Evolutionary conservation across 2,329 filamentous ascomycete species (phyloP), one percentile per base, ranked within the genome.

Genomic region (Scopulariopsis brevicaulis): DNA sequence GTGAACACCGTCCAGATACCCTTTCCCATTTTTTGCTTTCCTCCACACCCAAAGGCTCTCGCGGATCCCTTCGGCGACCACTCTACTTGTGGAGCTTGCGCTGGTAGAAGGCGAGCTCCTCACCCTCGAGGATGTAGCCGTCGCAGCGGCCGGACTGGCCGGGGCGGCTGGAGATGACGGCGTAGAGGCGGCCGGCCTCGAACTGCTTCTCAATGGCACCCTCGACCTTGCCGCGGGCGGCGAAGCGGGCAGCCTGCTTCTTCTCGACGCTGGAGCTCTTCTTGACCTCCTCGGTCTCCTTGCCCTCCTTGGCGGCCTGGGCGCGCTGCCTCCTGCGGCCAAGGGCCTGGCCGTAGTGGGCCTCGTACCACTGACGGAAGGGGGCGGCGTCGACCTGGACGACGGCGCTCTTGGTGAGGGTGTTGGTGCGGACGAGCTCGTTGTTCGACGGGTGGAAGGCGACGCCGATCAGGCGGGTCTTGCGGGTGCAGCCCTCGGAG

Each of bases 21-120:
- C n/a, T 46, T 50, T 50, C 46, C 46, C 46, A 50, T 50, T 50
- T 50, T 50, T 22, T 20, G 20, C 20, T 24, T 50, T 24, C 46
- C 10, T 12, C 46, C 20, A 20, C 46, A 7, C 40, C 40, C n/a
- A 15, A n/a, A 15, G 40, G 15, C 40, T n/a, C n/a, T 46, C 40
- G 18, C n/a, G 15, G 15, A 15, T 46, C 40, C 6, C n/a, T n/a
- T n/a, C 40, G 18, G 14, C 40, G 4, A 46, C 40, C 40, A 46
- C 56, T 56, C 83, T 82, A 97, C 85, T 96, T 97, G 46, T 50
- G 89, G 78, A 97, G 90, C 81, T 92, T 92, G 82, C 89, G 89
- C 87, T 96, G 92, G 90, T 99, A 99, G 89, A 99, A 99, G 77
- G 92, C 91, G 72, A 99, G 85, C 86, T 99, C 94, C 78, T 99